phyloP scores from a whole-genome alignment of 306 rosid genomes.

The Fragaria vesca region DNA sequence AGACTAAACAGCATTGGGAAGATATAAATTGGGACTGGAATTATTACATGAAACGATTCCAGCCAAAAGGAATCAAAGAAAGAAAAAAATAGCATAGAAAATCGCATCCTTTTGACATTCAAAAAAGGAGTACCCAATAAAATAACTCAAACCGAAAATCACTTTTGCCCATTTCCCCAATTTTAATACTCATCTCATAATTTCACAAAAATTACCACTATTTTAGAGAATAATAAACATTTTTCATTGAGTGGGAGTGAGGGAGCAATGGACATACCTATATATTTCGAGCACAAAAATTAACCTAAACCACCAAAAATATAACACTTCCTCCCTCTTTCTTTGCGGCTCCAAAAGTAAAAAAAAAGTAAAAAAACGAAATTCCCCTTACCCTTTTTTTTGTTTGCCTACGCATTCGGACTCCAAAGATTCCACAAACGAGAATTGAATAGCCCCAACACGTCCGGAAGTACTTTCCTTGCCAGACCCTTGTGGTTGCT shows the following conservation, averaged over 20 bases:
- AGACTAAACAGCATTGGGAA: slow-evolving; percentile 17
- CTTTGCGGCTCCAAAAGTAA: slow-evolving; percentile 21
- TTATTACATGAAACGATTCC: slow-evolving; percentile 16
- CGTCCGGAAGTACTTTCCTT: slow-evolving; percentile 73
- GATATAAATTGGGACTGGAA: slow-evolving; percentile 10
- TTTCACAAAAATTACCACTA: slow-evolving; percentile 7
- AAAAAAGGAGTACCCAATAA: slow-evolving; percentile 17
- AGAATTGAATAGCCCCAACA: slow-evolving; percentile 62
- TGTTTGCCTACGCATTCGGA: slow-evolving; percentile 46
- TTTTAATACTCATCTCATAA: not conserved
- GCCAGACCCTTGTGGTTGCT: slow-evolving; percentile 54
- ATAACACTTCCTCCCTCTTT: slow-evolving; percentile 1
- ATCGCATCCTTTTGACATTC: slow-evolving; percentile 25
- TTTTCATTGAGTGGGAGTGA: slow-evolving; percentile 14
- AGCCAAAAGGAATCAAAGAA: slow-evolving; percentile 29
- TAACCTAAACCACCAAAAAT: slow-evolving; percentile 28
- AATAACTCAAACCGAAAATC: not conserved
- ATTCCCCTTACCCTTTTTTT: not conserved
- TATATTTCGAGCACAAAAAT: slow-evolving; percentile 20
- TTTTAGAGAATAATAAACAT: slow-evolving; percentile 9
- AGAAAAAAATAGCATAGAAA: slow-evolving; percentile 14
- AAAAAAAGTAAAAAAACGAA: slow-evolving; percentile 2
- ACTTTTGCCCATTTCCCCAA: not conserved
- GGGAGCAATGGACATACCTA: slow-evolving; percentile 23
- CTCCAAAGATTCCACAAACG: slow-evolving; percentile 79